Evolutionary conservation across 257 asterid species (phyloP).

Genomic region (Penstemon davidsonii): DNA sequence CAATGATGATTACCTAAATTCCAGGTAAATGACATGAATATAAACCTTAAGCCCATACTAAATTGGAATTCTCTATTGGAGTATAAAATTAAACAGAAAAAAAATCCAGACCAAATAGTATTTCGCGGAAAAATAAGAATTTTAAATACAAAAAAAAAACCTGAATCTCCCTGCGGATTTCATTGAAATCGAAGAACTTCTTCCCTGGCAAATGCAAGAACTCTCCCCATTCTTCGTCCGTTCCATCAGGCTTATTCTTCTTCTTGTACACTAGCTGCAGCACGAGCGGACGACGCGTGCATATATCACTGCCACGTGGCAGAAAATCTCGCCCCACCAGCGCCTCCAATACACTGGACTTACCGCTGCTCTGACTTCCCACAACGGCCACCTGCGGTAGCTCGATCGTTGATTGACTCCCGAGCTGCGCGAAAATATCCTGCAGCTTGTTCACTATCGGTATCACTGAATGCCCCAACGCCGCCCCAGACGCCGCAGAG

Average conservation of each 20-base stretch:
- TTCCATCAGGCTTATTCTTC: constrained; percentile 50
- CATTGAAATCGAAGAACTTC: constrained; percentile 67
- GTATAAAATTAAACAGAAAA: too few species aligned
- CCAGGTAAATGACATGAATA: too few species aligned
- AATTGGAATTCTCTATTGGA: too few species aligned
- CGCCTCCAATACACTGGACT: constrained; percentile 96
- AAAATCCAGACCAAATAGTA: too few species aligned
- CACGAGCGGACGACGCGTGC: constrained; percentile 92
- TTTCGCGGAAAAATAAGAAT: neutral
- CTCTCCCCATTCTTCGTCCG: constrained; percentile 90
- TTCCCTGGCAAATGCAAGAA: constrained; percentile 73
- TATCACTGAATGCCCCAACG: constrained; percentile 74
- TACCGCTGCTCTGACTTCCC: constrained; percentile 99
- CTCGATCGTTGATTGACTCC: constrained; percentile 74
- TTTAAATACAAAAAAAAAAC: constrained; percentile 32
- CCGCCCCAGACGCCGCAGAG: constrained; percentile 39
- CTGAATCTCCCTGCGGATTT: constrained; percentile 82
- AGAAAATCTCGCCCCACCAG: constrained; percentile 95
- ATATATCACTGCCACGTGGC: constrained; percentile 87
- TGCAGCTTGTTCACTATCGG: constrained; percentile 86
- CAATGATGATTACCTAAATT: too few species aligned
- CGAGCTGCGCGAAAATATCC: constrained; percentile 83
- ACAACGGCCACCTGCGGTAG: constrained; percentile 97
- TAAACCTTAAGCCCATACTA: too few species aligned
- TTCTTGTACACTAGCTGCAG: constrained; percentile 68